Conservation (phyloP, 2,329 filamentous ascomycete genomes). For the Dothistroma pini region DNA sequence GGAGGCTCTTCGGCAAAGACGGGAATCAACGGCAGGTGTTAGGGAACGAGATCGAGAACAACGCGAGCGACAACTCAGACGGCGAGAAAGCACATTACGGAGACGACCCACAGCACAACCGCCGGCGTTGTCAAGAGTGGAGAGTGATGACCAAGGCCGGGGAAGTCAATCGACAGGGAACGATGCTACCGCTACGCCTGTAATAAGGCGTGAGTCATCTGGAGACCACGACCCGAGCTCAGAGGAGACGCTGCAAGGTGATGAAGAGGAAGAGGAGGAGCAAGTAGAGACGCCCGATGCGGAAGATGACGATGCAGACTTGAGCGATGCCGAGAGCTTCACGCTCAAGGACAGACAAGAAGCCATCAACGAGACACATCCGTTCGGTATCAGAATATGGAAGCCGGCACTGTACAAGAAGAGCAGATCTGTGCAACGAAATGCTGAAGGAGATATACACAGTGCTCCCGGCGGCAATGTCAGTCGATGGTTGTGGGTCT, state of each 20-base stretch:
- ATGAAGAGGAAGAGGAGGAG: slow-evolving; percentile 36
- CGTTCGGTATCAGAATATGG: slow-evolving; percentile 98
- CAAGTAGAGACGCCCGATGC: slow-evolving; percentile 40
- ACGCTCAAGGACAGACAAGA: slow-evolving; percentile 95
- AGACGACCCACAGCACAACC: slow-evolving; percentile 46
- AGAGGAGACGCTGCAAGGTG: slow-evolving; percentile 41
- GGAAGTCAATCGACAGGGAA: slow-evolving; percentile 29
- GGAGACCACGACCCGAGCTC: slow-evolving; percentile 30
- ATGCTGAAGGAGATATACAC: slow-evolving; percentile 94
- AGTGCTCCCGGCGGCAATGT: slow-evolving; percentile 87
- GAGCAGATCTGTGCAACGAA: slow-evolving; percentile 90
- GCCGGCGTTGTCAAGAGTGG: slow-evolving; percentile 48
- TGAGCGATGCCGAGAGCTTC: slow-evolving; percentile 95
- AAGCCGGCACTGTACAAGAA: slow-evolving; percentile 99
- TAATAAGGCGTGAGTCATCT: slow-evolving; percentile 8
- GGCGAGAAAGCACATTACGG: slow-evolving; percentile 51
- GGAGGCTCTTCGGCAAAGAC: slow-evolving; percentile 52
- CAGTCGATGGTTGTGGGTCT: slow-evolving; percentile 76
- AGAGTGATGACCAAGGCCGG: slow-evolving; percentile 44
- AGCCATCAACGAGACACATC: slow-evolving; percentile 98
- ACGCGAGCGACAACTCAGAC: slow-evolving; percentile 38
- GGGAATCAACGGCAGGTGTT: slow-evolving; percentile 21
- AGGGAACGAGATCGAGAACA: slow-evolving; percentile 27
- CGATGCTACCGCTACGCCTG: slow-evolving; percentile 17
- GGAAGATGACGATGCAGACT: slow-evolving; percentile 60